phyloP scores from a whole-genome alignment of 2,329 filamentous ascomycete genomes.

The Alternaria gaisen region DNA sequence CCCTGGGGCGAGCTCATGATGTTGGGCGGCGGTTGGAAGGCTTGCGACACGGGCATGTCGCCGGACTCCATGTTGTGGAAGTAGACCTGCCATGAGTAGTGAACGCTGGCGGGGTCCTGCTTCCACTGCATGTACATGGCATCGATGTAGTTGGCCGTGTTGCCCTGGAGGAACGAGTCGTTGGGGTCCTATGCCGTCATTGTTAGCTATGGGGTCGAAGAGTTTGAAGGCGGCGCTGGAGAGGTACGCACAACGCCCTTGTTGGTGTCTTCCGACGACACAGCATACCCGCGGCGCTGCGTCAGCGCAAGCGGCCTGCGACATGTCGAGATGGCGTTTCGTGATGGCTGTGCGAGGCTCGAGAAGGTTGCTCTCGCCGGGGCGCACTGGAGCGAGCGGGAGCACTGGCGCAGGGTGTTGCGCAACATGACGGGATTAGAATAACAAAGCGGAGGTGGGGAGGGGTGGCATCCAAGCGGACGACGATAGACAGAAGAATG shows the following conservation, averaged over 20 bases:
- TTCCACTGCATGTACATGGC: constrained; percentile 99
- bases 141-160: constrained; percentile 98
- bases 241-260: constrained; percentile 66
- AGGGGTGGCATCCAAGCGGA: constrained; percentile 45
- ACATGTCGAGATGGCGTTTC: constrained; percentile 57
- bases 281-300: constrained; percentile 66
- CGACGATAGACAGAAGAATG: constrained; percentile 29
- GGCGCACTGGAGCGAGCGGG: constrained; percentile 70
- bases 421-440: constrained; percentile 71
- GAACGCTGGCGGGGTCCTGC: constrained; percentile 88
- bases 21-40: constrained; percentile 94
- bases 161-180: constrained; percentile 96
- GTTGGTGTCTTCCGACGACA: constrained; percentile 65
- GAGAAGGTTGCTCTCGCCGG: constrained; percentile 56
- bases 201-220: constrained; percentile 36
- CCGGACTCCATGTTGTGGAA: constrained; percentile 99
- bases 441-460: constrained; percentile 25
- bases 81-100: constrained; percentile 99
- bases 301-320: constrained; percentile 57
- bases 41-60: constrained; percentile 96
- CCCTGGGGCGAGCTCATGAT: constrained; percentile 84
- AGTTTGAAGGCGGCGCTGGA: constrained; percentile 19
- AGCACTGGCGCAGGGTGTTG: constrained; percentile 71
- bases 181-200: constrained; percentile 72
- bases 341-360: constrained; percentile 50